Percentiles rank a stretch among this genome's conserved stretches.
Evolutionary conservation across 495 filamentous ascomycete genomes (phyloP).

Genomic region (Haplographium delicatum): DNA sequence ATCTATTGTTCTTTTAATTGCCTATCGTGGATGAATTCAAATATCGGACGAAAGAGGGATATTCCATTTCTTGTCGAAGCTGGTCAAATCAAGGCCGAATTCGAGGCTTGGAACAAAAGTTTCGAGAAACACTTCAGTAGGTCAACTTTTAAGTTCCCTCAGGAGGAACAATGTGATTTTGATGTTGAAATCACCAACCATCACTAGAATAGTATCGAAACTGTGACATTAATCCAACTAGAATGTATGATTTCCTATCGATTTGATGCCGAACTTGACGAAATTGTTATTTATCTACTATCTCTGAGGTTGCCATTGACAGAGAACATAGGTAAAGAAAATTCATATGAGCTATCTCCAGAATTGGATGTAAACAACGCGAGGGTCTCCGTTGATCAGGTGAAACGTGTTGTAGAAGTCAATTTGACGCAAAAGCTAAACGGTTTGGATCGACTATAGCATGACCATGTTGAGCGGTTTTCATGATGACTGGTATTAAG

Average conservation of each 20-base stretch:
- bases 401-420: neutral
- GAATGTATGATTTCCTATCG: neutral
- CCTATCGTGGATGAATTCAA: neutral
- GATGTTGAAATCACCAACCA: neutral
- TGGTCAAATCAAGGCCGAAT: neutral
- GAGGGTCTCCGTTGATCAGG: neutral
- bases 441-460: neutral
- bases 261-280: slow-evolving; percentile 1
- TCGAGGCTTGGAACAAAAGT: neutral
- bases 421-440: slow-evolving; percentile 1
- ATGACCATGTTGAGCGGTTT: neutral
- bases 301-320: too few relatives aligned
- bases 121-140: neutral
- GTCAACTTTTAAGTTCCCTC: neutral
- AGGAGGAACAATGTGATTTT: neutral
- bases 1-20: neutral
- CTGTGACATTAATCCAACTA: neutral
- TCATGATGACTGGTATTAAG: neutral
- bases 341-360: too few relatives aligned
- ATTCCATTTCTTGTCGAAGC: neutral
- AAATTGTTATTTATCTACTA: slow-evolving; percentile 3
- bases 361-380: neutral
- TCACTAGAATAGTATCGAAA: neutral
- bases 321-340: too few relatives aligned
- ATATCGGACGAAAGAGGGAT: neutral